Evolutionary conservation across 2,329 filamentous ascomycete species (phyloP), one percentile per base, ranked within the genome.

Genomic region (Magnaporthales sp.): DNA sequence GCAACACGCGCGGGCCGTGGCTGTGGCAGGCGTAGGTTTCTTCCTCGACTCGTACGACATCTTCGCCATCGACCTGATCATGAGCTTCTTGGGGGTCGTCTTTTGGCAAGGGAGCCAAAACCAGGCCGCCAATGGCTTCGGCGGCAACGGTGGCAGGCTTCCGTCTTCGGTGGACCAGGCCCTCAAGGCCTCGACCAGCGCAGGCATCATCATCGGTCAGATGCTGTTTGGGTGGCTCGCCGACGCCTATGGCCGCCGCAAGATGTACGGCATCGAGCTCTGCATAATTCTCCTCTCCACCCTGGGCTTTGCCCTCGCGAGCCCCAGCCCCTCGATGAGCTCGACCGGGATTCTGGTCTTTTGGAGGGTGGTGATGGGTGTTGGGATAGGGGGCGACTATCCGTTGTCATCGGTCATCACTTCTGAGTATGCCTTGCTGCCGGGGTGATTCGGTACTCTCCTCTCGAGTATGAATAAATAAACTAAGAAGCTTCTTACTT

Each of bases 1-100:
- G 91, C 92, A 93, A 75, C 91, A 95, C 74, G 86, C 93, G 67
- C 86, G 91, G 56, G 89, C 91, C 67, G 85, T 91, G 66, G 79
- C 91, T 8, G 91, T 94, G 26, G 91, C 91, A 31, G 91, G 92
- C 72, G 89, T 94, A 69, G 92, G 91, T 71, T 95, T 96, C 86
- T 95, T 95, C 78, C 94, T 91, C 15, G 92, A 94, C 75, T 90
- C 90, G 54, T 94, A 93, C 78, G 89, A 91, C 74, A 91, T 93
- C 80, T 95, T 95, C 77, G 88, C 89, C 73, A 89, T 90, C 71
- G 89, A 87, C 69, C 81, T 92, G 74, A 81, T 90, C 69, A 91
- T 89, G 31, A 83, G 85, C 69, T 92, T 93, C 89, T 76, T 93
- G 65, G 91, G 91, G 56, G 87, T 93, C 64, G 91, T 93, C 70